phyloP scores from a whole-genome alignment of 75 land plant genomes.

The Sequoiadendron giganteum region DNA sequence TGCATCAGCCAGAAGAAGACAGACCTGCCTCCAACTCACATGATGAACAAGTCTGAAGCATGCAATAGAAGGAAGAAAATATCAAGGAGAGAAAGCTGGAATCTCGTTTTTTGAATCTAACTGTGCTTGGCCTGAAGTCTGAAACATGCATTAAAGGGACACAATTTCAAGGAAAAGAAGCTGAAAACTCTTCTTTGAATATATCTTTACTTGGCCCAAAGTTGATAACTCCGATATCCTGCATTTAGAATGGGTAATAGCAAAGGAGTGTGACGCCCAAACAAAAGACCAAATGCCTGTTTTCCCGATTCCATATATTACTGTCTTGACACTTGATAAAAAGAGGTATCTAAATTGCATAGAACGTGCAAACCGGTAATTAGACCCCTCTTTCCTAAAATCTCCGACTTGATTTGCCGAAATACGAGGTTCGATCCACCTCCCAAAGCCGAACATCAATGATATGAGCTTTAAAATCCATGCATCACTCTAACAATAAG shows the following conservation, averaged over 20 bases:
- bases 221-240: neutral
- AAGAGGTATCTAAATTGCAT: neutral
- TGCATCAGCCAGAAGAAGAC: neutral
- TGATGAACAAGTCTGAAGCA: neutral
- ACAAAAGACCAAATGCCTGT: neutral
- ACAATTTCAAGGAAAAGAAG: neutral
- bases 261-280: neutral
- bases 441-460: neutral
- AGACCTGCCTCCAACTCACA: neutral
- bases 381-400: neutral
- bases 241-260: neutral
- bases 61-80: neutral
- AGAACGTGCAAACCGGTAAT: neutral
- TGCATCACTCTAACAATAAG: neutral
- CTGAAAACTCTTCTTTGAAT: neutral
- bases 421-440: neutral
- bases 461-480: neutral
- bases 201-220: neutral
- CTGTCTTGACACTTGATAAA: neutral
- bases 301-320: neutral
- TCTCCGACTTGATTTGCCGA: neutral
- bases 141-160: neutral
- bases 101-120: neutral
- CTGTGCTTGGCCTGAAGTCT: neutral
- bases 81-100: neutral